Base-by-base conservation (phyloP, 495 filamentous ascomycete genomes). In the Penicillium samsonianum region DNA sequence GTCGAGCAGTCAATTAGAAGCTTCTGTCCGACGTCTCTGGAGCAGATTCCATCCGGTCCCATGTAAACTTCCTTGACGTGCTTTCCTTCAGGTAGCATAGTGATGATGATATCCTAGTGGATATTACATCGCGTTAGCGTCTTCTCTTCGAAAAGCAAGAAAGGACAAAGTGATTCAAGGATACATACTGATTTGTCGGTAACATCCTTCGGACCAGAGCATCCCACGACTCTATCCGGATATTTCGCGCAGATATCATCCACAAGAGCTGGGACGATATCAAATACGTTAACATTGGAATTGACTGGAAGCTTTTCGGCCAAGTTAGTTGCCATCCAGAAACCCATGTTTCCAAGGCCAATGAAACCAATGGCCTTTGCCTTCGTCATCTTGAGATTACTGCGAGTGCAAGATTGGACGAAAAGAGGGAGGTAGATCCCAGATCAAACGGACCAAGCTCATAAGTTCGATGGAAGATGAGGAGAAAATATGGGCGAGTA, bases 61-160 rank as follows among this genome's bases (percentile, higher is more conserved):
- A 80, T 69, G 54, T 78, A 90, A 4, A 87, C 80, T 10, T 68
- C 64, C 51, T 81, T 80, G 49, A 90, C 86, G 57, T 90, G 86
- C 3, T 73, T 63, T 0, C 86, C 85, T 60, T 89, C 83, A 0
- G 87, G 87, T 0, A 90, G 72, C 59, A 87, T 86, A 14, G 87
- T 86, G 37, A 90, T 76, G 11, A 87, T 78, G 4, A 79, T 81
- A 61, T 86, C 80, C 87, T 89, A 56, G 71, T 28, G 10, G 26
- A 26, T 12, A 28, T 17, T 46, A 11, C 1, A 28, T 16, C 9
- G 22, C 41, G 2, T 46, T 28, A 46, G 44, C 30, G 0, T 17
- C 16, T 19, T 46, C 4, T 11, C 11, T 17, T 22, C 16, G 1
- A 50, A 53, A 25, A 43, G 43, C 14, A 14, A 45, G n/a, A n/a